Base-by-base conservation (phyloP, 2,329 filamentous ascomycete genomes). In the Cordyceps cicadae region DNA sequence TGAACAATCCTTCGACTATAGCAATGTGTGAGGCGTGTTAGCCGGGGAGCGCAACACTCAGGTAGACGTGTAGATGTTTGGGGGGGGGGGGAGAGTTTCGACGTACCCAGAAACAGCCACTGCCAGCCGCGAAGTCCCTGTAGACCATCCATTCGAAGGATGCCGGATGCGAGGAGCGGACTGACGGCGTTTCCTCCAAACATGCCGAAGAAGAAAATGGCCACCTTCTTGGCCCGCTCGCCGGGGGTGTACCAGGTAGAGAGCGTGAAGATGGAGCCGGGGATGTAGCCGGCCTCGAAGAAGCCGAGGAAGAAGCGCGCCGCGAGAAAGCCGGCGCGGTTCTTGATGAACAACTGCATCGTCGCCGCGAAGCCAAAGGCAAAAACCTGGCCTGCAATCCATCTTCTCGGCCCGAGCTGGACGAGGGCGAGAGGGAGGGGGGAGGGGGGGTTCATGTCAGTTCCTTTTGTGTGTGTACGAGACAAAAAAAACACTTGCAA, bases 191-290 rank as follows among this genome's bases (percentile, higher is more conserved):
- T 78, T 0, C 78, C 79, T 0, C 78, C 75, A 62, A 81, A 80
- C 74, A 81, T 81, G 11, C 79, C 79, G 49, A 82, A 79, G 66
- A 81, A 82, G 61, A 82, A 77, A 0, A 81, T 65, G 1, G 79
- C 77, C 7, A 81, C 74, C 17, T 79, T 70, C 57, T 75, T 76
- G 0, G 76, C 75, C 1, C 80, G 68, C 62, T 81, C 78, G 1
- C 70, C 65, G 45, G 73, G 74, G 0, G 72, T 76, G 60, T 82
- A 82, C 79, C 78, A 82, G 1, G 75, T 79, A 0, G 79, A 80
- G 3, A 82, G 67, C 0, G 78, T 81, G 61, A 79, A 82, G 11
- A 81, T 75, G 0, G 76, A 74, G 0, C 78, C 79, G 0, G 79
- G 79, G 21, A 81, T 82, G 59, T 80, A 82, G 1, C 80, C 80